Conservation (phyloP, 2,329 filamentous ascomycete species). For the Biscogniauxia marginata region DNA sequence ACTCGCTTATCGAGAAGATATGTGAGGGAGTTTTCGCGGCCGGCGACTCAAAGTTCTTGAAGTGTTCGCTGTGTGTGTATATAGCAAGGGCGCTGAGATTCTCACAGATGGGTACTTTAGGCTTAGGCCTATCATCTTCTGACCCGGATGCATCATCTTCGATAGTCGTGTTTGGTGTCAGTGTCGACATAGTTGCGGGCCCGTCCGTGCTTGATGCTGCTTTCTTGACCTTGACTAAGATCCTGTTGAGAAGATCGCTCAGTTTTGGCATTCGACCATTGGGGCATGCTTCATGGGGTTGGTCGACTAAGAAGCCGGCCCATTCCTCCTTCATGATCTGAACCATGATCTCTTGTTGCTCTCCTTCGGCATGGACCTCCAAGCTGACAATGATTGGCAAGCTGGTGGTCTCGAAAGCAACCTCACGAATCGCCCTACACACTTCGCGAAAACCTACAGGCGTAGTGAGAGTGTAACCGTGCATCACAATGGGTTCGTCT, state of each 20-base stretch:
- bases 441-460: slow-evolving; percentile 87
- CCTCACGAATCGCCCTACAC: slow-evolving; percentile 74
- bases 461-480: slow-evolving; percentile 79
- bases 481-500: slow-evolving; percentile 76
- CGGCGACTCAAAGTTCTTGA: slow-evolving; percentile 67
- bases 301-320: slow-evolving; percentile 69
- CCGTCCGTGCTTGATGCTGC: slow-evolving; percentile 30
- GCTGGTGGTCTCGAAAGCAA: slow-evolving; percentile 72
- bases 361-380: slow-evolving; percentile 79
- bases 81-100: slow-evolving; percentile 73
- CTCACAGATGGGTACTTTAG: slow-evolving; percentile 64
- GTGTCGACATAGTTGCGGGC: slow-evolving; percentile 34
- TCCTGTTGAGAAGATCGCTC: slow-evolving; percentile 72
- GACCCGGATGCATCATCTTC: slow-evolving; percentile 43
- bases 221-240: slow-evolving; percentile 79
- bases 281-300: slow-evolving; percentile 49
- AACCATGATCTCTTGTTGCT: slow-evolving; percentile 91
- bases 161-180: slow-evolving; percentile 26
- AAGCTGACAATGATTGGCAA: slow-evolving; percentile 88
- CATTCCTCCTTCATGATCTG: slow-evolving; percentile 91
- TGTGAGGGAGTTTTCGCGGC: slow-evolving; percentile 58
- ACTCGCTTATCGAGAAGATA: slow-evolving; percentile 89
- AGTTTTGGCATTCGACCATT: slow-evolving; percentile 64
- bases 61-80: slow-evolving; percentile 85
- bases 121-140: slow-evolving; percentile 44